Base-by-base conservation (phyloP, 139 green algal species). In the Picochlorum sp. region DNA sequence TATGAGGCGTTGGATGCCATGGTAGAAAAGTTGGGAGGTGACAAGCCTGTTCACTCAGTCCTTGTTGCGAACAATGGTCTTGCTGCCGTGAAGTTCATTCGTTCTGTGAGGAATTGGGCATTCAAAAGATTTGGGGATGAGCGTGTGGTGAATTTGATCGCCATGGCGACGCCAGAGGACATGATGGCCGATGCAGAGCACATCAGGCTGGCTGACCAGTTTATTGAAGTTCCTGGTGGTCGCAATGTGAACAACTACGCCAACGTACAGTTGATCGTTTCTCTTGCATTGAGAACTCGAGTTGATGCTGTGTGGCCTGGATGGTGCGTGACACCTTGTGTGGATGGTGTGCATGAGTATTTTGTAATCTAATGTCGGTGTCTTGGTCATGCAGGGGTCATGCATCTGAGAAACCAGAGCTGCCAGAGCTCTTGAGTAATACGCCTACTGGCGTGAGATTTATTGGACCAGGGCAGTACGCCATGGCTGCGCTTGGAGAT, bases 231-330 rank as follows among this genome's bases (percentile, higher is more conserved):
- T 7, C 92, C 92, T 6, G 92, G 91, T 6, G 93, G 93, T 60
- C 87, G 78, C 63, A 98, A 97, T 82, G 89, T 89, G 77, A 98
- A 98, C 84, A 98, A 98, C 81, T 98, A 98, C 66, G 91, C 90
- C 65, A 98, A 98, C 47, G 90, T 97, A 58, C 75, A 76, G 63
- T 84, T 98, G 28, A 98, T 98, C 65, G 80, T 89, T 20, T 74
- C 89, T 62, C 73, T 87, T 30, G 90, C 90, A 1, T 77, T 88
- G 69, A 68, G 86, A 30, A 83, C 86, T 15, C 79, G 82, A 15
- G 90, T 95, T 46, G 92, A 98, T 69, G 92, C 92, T 3, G 92
- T 98, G 4, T 98, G 92, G 92, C 92, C 92, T 8, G 92, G 92
- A 57, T 96, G 89, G 88, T 94, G 70, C 60, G 83, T 59, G 21